Base-by-base conservation (phyloP, 2,329 filamentous ascomycete genomes). In the Ilyonectria mors-panacis region DNA sequence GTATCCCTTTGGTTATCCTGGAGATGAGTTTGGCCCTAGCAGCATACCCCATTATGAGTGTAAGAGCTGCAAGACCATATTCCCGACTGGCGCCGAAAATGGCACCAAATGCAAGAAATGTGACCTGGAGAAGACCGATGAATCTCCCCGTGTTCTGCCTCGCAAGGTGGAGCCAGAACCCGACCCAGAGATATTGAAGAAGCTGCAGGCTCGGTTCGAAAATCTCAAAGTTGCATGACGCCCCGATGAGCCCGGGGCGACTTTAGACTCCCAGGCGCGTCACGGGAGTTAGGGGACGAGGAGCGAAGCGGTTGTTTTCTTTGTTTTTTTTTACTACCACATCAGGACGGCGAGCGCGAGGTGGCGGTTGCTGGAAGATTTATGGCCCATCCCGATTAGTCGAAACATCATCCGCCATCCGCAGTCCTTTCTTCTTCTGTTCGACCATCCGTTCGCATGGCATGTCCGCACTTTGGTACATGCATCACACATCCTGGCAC, bases 1-100 rank as follows among this genome's bases (percentile, higher is more conserved):
- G 75, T 93, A 91, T 78, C 91, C 91, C 0, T 86, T 89, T 69
- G 91, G 91, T 48, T 93, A 93, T 77, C 91, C 91, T 5, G 90
- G 91, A 47, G 91, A 93, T 73, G 86, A 82, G 39, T 88, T 87
- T 58, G 87, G 87, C 2, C 79, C 81, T 3, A 85, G 81, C 66
- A 85, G 86, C 66, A 81, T 85, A 39, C 85, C 86, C 26, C 83
- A 87, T 59, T 88, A 87, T 76, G 83, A 84, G 35, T 94, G 92
- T 78, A 86, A 90, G 71, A 81, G 85, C 59, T 94, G 92, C 82
- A 85, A 85, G 75, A 84, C 85, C 19, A 83, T 88, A 45, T 92
- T 89, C 77, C 84, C 85, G 0, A 76, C 81, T 1, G 79, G 83
- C 23, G 83, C 86, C 2, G 81, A 85, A 4, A 82, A 88, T 47